Conservation (phyloP, 2,329 filamentous ascomycete genomes). For the Sarocladium strictum region DNA sequence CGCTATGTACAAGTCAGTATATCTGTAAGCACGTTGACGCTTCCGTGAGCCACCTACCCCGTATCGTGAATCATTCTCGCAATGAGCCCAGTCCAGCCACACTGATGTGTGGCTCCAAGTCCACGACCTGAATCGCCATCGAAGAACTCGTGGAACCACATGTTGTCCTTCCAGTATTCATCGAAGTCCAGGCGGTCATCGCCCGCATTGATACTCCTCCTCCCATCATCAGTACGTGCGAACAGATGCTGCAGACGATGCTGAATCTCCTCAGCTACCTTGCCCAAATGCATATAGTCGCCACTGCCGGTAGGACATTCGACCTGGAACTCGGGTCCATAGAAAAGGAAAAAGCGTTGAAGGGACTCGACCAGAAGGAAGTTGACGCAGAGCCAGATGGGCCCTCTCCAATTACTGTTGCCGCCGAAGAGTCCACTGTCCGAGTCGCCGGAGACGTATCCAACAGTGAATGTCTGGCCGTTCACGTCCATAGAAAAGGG, state of each 20-base stretch:
- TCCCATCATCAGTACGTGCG: slow-evolving; percentile 74
- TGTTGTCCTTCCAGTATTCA: slow-evolving; percentile 73
- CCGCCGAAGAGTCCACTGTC: slow-evolving; percentile 93
- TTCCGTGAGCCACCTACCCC: slow-evolving; percentile 56
- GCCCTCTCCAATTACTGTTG: slow-evolving; percentile 96
- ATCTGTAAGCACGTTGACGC: not conserved
- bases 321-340: slow-evolving; percentile 79
- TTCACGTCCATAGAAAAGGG: slow-evolving; percentile 96
- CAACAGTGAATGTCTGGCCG: slow-evolving; percentile 79
- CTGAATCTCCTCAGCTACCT: slow-evolving; percentile 91
- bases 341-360: slow-evolving; percentile 95
- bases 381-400: slow-evolving; percentile 95
- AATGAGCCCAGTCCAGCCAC: slow-evolving; percentile 92
- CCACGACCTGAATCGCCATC: slow-evolving; percentile 88
- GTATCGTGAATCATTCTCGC: slow-evolving; percentile 98
- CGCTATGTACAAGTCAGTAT: slow-evolving; percentile 46
- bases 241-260: slow-evolving; percentile 92
- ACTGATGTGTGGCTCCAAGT: slow-evolving; percentile 88
- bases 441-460: slow-evolving; percentile 91
- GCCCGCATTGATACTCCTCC: slow-evolving; percentile 80
- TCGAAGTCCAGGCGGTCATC: slow-evolving; percentile 87
- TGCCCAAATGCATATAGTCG: slow-evolving; percentile 91
- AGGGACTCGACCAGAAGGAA: slow-evolving; percentile 90
- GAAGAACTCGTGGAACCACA: slow-evolving; percentile 98
- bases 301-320: slow-evolving; percentile 93